Evolutionary conservation across 441 rosid species (phyloP).

Genomic region (Sinapis alba): DNA sequence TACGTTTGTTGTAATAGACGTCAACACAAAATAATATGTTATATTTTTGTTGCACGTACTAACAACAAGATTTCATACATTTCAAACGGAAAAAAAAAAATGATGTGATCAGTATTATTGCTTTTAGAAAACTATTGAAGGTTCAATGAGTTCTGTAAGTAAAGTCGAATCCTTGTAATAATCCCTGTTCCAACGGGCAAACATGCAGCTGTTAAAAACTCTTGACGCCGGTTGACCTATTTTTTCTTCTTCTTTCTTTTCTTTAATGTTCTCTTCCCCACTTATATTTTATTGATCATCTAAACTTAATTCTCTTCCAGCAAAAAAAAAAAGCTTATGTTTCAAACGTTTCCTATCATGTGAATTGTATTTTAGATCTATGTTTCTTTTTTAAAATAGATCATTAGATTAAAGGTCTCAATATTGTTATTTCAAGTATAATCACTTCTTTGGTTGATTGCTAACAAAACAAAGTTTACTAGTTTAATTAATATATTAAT

Average conservation of each 20-base stretch:
- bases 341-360: not conserved
- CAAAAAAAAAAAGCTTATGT: not conserved
- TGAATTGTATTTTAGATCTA: not conserved
- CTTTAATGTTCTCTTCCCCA: not conserved
- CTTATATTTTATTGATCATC: not conserved
- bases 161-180: slow-evolving; percentile 30
- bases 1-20: slow-evolving; percentile 6
- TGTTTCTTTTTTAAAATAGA: not conserved
- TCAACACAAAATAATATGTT: not conserved
- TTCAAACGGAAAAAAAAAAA: not conserved
- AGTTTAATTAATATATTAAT: not conserved
- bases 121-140: slow-evolving; percentile 23
- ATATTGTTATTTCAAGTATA: not conserved
- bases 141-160: slow-evolving; percentile 37
- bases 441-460: not conserved
- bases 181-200: slow-evolving; percentile 29
- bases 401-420: not conserved
- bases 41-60: slow-evolving; percentile 15
- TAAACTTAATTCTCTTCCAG: not conserved
- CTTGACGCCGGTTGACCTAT: slow-evolving; percentile 13
- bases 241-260: not conserved
- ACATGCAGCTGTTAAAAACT: not conserved
- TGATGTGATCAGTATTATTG: slow-evolving; percentile 31
- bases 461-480: not conserved
- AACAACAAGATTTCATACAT: slow-evolving; percentile 6